Evolutionary conservation across 73 alveolate species (phyloP).

Genomic region (Breviolum minutum): DNA sequence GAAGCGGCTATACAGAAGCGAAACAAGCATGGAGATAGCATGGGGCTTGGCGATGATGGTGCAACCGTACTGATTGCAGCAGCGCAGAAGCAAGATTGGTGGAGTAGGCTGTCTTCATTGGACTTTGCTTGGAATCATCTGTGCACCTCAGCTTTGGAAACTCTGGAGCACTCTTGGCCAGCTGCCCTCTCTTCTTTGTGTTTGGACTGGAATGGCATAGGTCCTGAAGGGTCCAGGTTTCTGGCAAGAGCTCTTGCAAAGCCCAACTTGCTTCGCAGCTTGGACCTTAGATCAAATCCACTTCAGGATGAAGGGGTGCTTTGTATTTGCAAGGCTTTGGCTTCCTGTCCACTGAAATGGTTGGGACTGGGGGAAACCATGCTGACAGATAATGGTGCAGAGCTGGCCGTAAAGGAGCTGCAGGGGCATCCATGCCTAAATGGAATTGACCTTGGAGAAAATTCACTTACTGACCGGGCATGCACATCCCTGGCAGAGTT

Average conservation of each 20-base stretch:
- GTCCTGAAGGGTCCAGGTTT: constrained; percentile 31
- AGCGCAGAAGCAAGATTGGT: neutral
- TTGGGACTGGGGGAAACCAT: constrained; percentile 70
- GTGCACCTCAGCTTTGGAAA: constrained; percentile 9
- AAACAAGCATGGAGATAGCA: constrained; percentile 47
- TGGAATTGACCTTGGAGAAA: constrained; percentile 61
- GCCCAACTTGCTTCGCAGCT: neutral
- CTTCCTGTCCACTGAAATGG: constrained; percentile 15
- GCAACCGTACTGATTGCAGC: constrained; percentile 15
- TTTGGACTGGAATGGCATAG: constrained; percentile 77
- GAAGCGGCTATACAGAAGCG: constrained; percentile 77
- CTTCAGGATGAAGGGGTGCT: constrained; percentile 55
- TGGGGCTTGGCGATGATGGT: constrained; percentile 62
- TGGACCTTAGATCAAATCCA: constrained; percentile 82
- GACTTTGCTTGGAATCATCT: constrained; percentile 90
- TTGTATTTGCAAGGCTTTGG: constrained; percentile 46
- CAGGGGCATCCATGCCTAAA: constrained; percentile 16
- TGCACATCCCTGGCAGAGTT: constrained; percentile 29
- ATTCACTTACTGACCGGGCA: constrained; percentile 43
- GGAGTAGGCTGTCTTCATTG: neutral
- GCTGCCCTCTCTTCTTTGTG: constrained; percentile 21
- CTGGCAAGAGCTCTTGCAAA: constrained; percentile 30
- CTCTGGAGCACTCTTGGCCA: constrained; percentile 23
- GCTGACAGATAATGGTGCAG: constrained; percentile 58
- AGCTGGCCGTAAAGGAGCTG: constrained; percentile 2